These are phyloP conservation scores for Poa pratensis DNA, from an alignment of 176 grass and related monocot genomes.

Conservation along the genomic window DNA sequence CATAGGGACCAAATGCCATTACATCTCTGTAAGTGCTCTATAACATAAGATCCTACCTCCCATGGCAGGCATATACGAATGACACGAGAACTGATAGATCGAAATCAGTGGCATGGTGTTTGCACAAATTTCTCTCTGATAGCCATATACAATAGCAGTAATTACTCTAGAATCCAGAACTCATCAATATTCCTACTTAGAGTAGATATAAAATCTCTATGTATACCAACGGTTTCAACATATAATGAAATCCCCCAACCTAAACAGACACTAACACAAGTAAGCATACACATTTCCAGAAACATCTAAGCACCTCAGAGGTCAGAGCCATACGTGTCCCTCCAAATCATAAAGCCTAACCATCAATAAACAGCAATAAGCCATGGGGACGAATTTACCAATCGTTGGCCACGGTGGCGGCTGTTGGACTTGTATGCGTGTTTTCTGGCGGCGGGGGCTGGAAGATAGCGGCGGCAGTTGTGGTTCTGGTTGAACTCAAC, in stretches of 20 bases:
- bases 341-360: not conserved
- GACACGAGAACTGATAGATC: not conserved
- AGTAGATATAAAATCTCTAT: not conserved
- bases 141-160: not conserved
- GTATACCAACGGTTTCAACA: not conserved
- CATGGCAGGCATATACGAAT: not conserved
- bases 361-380: constrained; percentile 13
- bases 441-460: not conserved
- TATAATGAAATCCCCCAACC: not conserved
- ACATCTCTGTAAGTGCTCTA: not conserved
- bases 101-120: not conserved
- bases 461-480: not conserved
- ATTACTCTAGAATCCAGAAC: not conserved
- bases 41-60: constrained; percentile 9
- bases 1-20: constrained; percentile 5
- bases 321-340: not conserved
- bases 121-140: not conserved
- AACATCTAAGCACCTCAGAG: not conserved
- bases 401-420: not conserved
- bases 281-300: not conserved
- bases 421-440: not conserved
- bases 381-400: constrained; percentile 5
- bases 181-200: not conserved
- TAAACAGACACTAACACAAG: not conserved
- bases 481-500: not conserved